These are phyloP conservation scores for Cercophora samala DNA, from an alignment of 495 filamentous ascomycete genomes.

Conservation along the genomic window DNA sequence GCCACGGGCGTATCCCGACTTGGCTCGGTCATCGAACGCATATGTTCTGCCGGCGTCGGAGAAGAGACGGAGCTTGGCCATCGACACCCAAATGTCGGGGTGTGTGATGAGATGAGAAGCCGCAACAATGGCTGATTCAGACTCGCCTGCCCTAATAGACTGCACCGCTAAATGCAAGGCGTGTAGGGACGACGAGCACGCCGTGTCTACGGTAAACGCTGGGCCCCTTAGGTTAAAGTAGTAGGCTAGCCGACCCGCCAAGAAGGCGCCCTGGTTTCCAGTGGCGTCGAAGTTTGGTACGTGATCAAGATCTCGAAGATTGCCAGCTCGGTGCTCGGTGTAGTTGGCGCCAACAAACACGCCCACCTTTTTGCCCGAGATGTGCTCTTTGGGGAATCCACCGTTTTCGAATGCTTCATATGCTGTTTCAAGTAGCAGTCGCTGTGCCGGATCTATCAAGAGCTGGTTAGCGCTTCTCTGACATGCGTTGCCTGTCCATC, in stretches of 20 bases:
- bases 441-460: slow-evolving; percentile 51
- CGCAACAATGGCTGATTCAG: slow-evolving; percentile 45
- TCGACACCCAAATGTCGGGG: slow-evolving; percentile 44
- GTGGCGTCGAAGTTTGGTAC: slow-evolving; percentile 42
- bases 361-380: slow-evolving; percentile 43
- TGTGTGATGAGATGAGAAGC: slow-evolving; percentile 44
- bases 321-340: slow-evolving; percentile 36
- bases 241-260: slow-evolving; percentile 56
- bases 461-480: neutral
- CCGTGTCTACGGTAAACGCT: slow-evolving; percentile 75
- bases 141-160: slow-evolving; percentile 59
- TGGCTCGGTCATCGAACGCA: slow-evolving; percentile 42
- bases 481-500: neutral
- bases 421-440: slow-evolving; percentile 53
- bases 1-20: slow-evolving; percentile 44
- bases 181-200: slow-evolving; percentile 71
- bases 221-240: slow-evolving; percentile 53
- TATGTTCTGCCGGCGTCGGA: slow-evolving; percentile 39
- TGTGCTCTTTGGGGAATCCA: slow-evolving; percentile 46
- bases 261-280: slow-evolving; percentile 45
- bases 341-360: slow-evolving; percentile 47
- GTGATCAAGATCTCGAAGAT: slow-evolving; percentile 40
- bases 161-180: slow-evolving; percentile 72
- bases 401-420: slow-evolving; percentile 50
- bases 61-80: slow-evolving; percentile 36